Evolutionary conservation across 352 stramenopile genomes (phyloP).

Genomic region (Saprolegnia parasitica): DNA sequence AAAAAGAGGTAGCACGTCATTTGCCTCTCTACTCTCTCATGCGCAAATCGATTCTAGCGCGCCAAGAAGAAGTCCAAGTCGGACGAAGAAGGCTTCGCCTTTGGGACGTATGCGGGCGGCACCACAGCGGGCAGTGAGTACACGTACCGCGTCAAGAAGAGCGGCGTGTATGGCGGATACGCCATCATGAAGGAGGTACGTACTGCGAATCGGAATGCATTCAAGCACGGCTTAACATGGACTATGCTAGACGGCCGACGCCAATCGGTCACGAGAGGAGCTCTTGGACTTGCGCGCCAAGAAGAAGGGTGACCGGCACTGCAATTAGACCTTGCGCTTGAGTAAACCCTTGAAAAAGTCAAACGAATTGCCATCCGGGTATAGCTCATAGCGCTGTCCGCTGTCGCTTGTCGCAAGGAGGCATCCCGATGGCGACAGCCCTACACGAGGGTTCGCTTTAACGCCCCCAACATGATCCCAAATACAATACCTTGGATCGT

Average conservation of each 20-base stretch:
- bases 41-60: not conserved
- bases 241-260: constrained; percentile 37
- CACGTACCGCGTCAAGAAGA: constrained; percentile 82
- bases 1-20: constrained; percentile 34
- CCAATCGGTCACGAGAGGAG: constrained; percentile 72
- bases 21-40: not conserved
- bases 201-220: not conserved
- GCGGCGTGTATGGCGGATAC: constrained; percentile 76
- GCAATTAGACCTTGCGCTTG: constrained; percentile 79
- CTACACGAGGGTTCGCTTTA: constrained; percentile 52
- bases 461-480: not conserved
- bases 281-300: constrained; percentile 80
- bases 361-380: constrained; percentile 87
- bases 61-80: constrained; percentile 48
- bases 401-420: constrained; percentile 47
- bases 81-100: constrained; percentile 61
- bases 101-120: constrained; percentile 84
- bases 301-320: constrained; percentile 85
- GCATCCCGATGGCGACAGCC: constrained; percentile 69
- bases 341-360: constrained; percentile 83
- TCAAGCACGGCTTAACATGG: not conserved
- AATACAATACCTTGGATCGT: constrained; percentile 25
- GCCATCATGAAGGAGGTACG: constrained; percentile 79
- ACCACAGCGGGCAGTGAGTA: constrained; percentile 65
- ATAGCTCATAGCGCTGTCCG: constrained; percentile 73